phyloP scores from a whole-genome alignment of 352 stramenopile species.

The Phytophthora megakarya region DNA sequence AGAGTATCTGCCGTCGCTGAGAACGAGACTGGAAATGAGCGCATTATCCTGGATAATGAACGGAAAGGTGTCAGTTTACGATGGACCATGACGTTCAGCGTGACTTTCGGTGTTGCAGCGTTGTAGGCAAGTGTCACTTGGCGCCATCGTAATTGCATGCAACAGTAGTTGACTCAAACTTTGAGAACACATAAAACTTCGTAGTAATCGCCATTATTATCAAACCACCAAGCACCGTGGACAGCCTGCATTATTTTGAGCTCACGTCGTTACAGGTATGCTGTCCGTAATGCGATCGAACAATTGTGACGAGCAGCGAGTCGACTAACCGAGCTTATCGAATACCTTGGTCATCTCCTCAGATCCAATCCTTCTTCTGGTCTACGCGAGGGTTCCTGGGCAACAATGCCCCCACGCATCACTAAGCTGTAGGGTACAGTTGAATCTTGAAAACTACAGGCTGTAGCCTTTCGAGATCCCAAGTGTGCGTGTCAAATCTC shows the following conservation, averaged over 20 bases:
- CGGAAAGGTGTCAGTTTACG: no score
- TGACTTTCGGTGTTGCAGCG: neutral
- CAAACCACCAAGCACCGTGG: no score
- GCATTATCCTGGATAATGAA: no score
- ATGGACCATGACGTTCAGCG: no score
- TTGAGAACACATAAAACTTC: no score
- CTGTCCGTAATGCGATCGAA: neutral
- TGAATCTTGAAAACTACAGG: no score
- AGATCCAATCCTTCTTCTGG: neutral
- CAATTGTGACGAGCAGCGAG: neutral
- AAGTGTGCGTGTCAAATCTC: conserved; percentile 17
- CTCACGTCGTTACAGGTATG: neutral
- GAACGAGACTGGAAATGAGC: neutral
- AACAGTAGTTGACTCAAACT: no score
- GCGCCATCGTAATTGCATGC: neutral
- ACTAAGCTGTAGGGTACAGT: no score
- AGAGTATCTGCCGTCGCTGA: no score
- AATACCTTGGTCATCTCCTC: neutral
- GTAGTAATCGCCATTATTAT: no score
- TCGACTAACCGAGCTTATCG: neutral
- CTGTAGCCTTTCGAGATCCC: conserved; percentile 27
- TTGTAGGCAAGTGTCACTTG: neutral
- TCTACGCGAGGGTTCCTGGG: neutral
- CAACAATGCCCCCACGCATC: no score
- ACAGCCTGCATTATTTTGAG: no score